phyloP scores from a whole-genome alignment of 495 filamentous ascomycete species.

The Cladorrhinum samala region DNA sequence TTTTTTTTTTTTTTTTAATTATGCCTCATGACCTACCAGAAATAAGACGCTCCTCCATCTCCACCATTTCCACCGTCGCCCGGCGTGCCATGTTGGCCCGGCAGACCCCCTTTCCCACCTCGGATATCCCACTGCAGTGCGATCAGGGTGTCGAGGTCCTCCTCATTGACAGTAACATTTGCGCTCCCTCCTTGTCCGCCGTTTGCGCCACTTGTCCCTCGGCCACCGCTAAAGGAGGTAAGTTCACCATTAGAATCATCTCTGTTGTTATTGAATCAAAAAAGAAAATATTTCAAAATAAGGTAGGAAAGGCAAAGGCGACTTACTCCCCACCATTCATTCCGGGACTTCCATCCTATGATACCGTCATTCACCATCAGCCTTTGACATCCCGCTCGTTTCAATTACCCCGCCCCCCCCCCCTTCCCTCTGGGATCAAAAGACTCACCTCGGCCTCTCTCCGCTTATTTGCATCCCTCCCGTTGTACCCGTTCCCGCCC shows the following conservation, averaged over 20 bases:
- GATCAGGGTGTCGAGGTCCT: conserved; percentile 28
- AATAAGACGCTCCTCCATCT: conserved; percentile 1
- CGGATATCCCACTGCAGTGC: conserved; percentile 26
- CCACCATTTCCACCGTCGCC: conserved; percentile 26
- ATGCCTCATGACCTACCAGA: conserved; percentile 2
- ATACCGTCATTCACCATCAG: too few relatives aligned
- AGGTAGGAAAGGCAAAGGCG: too few relatives aligned
- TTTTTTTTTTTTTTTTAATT: background rate
- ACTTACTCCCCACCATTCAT: conserved; percentile 25
- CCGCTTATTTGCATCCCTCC: conserved; percentile 23
- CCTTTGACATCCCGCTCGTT: too few relatives aligned
- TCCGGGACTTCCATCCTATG: conserved; percentile 22
- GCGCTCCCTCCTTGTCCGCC: conserved; percentile 28
- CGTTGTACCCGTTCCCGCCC: conserved; percentile 33
- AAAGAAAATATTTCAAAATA: background rate
- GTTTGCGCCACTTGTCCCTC: conserved; percentile 21
- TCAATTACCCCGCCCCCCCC: too few relatives aligned
- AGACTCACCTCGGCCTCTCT: too few relatives aligned
- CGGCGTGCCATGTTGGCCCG: conserved; percentile 25
- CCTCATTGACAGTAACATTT: conserved; percentile 23
- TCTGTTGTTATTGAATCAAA: background rate
- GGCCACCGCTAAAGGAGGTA: conserved; percentile 8
- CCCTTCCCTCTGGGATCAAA: too few relatives aligned
- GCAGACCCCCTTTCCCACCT: conserved; percentile 21
- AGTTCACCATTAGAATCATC: conserved; percentile 1